Conservation (phyloP, 148 eudicot species). For the Nepenthes gracilis region DNA sequence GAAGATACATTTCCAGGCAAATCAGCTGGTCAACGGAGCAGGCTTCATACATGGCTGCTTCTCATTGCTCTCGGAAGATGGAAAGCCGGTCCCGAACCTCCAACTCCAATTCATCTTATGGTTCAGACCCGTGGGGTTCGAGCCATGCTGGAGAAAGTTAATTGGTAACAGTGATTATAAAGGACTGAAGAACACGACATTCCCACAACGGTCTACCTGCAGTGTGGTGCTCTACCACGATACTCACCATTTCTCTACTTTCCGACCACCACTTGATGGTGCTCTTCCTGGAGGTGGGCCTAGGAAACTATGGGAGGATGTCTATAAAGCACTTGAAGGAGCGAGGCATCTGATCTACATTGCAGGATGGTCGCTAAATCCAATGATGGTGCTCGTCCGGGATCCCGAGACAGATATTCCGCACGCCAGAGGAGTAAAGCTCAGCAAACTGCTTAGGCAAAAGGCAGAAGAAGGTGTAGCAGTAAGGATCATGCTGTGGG, state of each 20-base stretch:
- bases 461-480: constrained; percentile 91
- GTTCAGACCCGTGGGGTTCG: constrained; percentile 76
- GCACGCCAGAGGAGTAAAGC: constrained; percentile 56
- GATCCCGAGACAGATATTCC: constrained; percentile 51
- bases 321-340: constrained; percentile 69
- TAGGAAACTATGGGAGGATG: constrained; percentile 84
- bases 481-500: constrained; percentile 70
- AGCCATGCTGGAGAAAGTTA: constrained; percentile 51
- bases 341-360: constrained; percentile 87
- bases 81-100: constrained; percentile 30
- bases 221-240: constrained; percentile 66
- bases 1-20: constrained; percentile 40
- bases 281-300: constrained; percentile 18
- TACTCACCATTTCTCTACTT: constrained; percentile 58
- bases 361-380: constrained; percentile 95
- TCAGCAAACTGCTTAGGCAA: constrained; percentile 58
- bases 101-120: constrained; percentile 62
- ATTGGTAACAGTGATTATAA: constrained; percentile 34
- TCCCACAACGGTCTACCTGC: constrained; percentile 70
- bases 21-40: constrained; percentile 36
- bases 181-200: constrained; percentile 58
- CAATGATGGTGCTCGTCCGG: constrained; percentile 65
- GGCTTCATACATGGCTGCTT: constrained; percentile 69
- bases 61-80: constrained; percentile 40
- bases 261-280: constrained; percentile 37